Evolutionary conservation across 2,329 filamentous ascomycete genomes (phyloP).

Genomic region (Xylariaceae sp.): DNA sequence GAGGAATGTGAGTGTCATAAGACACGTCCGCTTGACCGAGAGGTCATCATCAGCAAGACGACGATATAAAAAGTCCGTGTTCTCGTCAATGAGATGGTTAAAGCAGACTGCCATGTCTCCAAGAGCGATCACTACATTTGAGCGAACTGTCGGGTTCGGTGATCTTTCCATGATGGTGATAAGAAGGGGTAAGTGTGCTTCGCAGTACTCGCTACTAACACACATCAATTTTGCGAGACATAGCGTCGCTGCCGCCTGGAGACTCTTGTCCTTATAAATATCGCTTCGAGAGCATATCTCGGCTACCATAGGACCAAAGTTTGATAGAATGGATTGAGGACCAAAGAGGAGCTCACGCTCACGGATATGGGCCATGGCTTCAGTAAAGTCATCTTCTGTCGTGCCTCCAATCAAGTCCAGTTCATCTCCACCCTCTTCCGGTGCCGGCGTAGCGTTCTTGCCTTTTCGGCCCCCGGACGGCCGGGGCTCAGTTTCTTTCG

Average conservation of each 20-base stretch:
- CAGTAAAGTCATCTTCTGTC: slow-evolving; percentile 88
- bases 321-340: slow-evolving; percentile 75
- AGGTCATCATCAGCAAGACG: slow-evolving; percentile 83
- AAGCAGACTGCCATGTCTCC: slow-evolving; percentile 99
- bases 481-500: slow-evolving; percentile 37
- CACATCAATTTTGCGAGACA: slow-evolving; percentile 99
- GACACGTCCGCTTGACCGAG: slow-evolving; percentile 91
- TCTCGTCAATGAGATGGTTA: slow-evolving; percentile 98
- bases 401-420: slow-evolving; percentile 95
- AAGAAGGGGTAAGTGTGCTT: slow-evolving; percentile 83
- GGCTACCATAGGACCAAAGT: slow-evolving; percentile 85
- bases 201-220: slow-evolving; percentile 93
- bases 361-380: slow-evolving; percentile 79
- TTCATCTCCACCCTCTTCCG: slow-evolving; percentile 77
- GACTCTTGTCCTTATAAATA: slow-evolving; percentile 79
- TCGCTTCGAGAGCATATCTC: slow-evolving; percentile 96
- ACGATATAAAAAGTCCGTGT: slow-evolving; percentile 95
- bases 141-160: slow-evolving; percentile 84
- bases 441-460: slow-evolving; percentile 33
- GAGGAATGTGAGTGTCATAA: slow-evolving; percentile 97
- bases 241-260: slow-evolving; percentile 89
- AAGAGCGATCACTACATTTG: slow-evolving; percentile 93
- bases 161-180: slow-evolving; percentile 98
- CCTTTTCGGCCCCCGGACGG: slow-evolving; percentile 28
- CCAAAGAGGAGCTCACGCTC: slow-evolving; percentile 80